Base-by-base conservation (phyloP, 257 asterid species). In the Voacanga thouarsii region DNA sequence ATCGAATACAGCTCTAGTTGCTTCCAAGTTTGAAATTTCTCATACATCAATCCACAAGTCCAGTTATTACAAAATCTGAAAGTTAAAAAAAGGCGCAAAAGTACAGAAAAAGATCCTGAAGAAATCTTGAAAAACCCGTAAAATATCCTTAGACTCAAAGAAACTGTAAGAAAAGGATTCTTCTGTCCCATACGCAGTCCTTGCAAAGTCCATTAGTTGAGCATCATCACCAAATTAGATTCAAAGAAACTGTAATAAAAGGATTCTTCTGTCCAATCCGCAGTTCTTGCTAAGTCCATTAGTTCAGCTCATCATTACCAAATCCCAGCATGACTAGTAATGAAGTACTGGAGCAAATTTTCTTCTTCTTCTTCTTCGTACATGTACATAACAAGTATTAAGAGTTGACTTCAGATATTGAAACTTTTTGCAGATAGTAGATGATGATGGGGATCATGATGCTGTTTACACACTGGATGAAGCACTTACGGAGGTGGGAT, bases 401-500 rank as follows among this genome's bases (percentile, higher is more conserved):
- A 64, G 44, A 15, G 9, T 19, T 68, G 21, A 18, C 9, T 6
- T 43, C 39, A 23, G 2, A 50, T 28, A 14, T 72, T 15, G 44
- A 23, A 45, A 10, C 4, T 26, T 57, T 73, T 71, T 26, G 55
- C 61, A 87, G 91, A 84, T 79, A 57, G 75, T 57, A 60, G 81
- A 74, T 28, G 37, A 26, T 71, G 33, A n/a, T 75, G 81, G 77
- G 71, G 84, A 76, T 45, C 63, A 30, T 77, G 72, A 67, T 77
- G 78, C 24, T 47, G 82, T 76, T 26, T 91, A 90, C 84, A 89
- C 96, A 12, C 49, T 92, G 76, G 96, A 90, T 82, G 92, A 90
- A 78, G 92, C 96, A 69, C 90, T 92, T 24, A 44, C 90, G 6
- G 75, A n/a, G n/a, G 86, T 90, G 80, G 97, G 97, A 41, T 93